Base-by-base conservation (phyloP, 2,329 filamentous ascomycete species). In the Pestalotiopsis fici region DNA sequence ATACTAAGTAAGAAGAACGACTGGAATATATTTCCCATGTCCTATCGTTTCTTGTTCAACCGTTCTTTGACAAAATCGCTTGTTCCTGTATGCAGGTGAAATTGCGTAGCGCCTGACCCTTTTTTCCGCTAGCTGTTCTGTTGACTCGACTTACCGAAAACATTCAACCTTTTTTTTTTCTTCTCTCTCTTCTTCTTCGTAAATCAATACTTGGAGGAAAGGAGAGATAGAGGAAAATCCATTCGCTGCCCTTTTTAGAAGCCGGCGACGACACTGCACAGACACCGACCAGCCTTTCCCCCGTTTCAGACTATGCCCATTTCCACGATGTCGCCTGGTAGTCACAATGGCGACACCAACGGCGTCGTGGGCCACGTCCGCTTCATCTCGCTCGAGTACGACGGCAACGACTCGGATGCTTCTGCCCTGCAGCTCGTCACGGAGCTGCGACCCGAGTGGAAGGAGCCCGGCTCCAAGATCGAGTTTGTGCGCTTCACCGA, bases 401-500 rank as follows among this genome's bases (percentile, higher is more conserved):
- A 93, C 79, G 89, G 89, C 79, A 83, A 88, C 72, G 90, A 97
- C 77, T 91, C 93, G 35, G 88, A 95, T 71, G 85, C 88, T 67
- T 97, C 95, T 23, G 95, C 95, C 65, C 85, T 93, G 69, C 87
- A 88, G 71, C 88, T 99, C 70, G 90, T 98, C 74, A 85, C 94
- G 73, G 88, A 93, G 31, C 85, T 98, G 69, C 88, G 91, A 68
- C 95, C 95, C 12, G 90, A 97, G 74, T 99, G 96, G 96, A 86
- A 90, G 72, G 86, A 87, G 60, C 83, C 87, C 43, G 89, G 90
- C 71, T 92, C 93, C 67, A 88, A 91, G 56, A 87, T 99, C 74
- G 90, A 96, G 75, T 93, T 98, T 77, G 87, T 94, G 72, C 91
- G 93, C 71, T 99, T 98, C 83, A 99, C 94, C 50, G 96, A 99